Base-by-base conservation (phyloP, 2,329 filamentous ascomycete species). In the Fusarium acutatum region DNA sequence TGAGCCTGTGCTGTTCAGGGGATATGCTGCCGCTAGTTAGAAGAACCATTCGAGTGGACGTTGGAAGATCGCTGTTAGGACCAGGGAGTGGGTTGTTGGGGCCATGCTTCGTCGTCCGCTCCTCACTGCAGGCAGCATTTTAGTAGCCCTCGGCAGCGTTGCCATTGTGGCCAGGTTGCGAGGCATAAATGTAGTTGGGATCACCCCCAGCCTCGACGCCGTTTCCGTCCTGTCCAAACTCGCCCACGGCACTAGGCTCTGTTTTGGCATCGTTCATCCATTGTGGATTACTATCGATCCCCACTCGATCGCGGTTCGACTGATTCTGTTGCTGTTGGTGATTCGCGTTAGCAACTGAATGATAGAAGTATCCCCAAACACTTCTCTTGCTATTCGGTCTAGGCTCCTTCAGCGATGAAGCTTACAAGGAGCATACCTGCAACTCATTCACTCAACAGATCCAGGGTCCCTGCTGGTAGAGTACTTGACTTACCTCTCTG, bases 401-500 rank as follows among this genome's bases (percentile, higher is more conserved):
- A 40, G 15, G 26, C 26, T n/a, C 26, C 20, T 30, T n/a, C 11
- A 40, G 22, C 35, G 35, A 28, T 20, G 30, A 40, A 35, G 49
- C 32, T 54, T 54, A 28, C 34, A 41, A 54, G 50, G 20, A 41
- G 34, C 24, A 54, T 40, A n/a, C 26, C 35, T 28, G 24, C 35
- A 40, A 38, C 15, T n/a, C 35, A 30, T 18, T 28, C 26, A 30
- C 50, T 54, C 50, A 28, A 54, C 17, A 28, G 26, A 41, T 54
- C 26, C 20, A 28, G 15, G 15, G 26, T n/a, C 22, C 24, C 35
- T n/a, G 26, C 26, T 41, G 34, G 14, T 30, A 40, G 35, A 30
- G 15, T 41, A 30, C 17, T 54, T n/a, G 20, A 77, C 93, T 90
- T 89, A 98, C 96, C 89, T 99, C 96, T 83, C 96, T 92, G 84